These are phyloP conservation scores for Solanum bulbocastanum DNA, from an alignment of 257 asterid genomes.

Conservation along the genomic window DNA sequence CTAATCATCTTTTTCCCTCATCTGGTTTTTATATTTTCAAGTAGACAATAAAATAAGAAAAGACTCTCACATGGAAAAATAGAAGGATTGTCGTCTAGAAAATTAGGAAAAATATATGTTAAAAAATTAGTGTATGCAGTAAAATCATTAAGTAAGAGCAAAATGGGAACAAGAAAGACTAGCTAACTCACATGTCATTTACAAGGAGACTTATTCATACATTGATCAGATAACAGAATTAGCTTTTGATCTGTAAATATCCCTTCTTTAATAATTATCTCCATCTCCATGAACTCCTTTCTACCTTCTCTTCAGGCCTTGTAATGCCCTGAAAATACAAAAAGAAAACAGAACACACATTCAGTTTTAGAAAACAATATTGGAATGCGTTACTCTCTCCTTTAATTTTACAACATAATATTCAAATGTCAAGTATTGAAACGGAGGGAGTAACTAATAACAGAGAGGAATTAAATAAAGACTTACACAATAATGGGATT, in stretches of 20 bases:
- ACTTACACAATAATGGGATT: conserved; percentile 17
- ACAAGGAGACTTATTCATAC: not conserved
- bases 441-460: not conserved
- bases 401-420: no score
- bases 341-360: not conserved
- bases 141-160: not conserved
- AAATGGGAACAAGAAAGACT: not conserved
- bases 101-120: not conserved
- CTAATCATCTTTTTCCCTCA: not conserved
- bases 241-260: not conserved
- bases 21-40: not conserved
- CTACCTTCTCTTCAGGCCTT: conserved; percentile 5
- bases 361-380: no score
- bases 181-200: not conserved
- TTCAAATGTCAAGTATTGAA: not conserved
- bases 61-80: not conserved
- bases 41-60: not conserved
- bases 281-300: conserved; percentile 25
- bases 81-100: not conserved
- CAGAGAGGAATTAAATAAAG: not conserved
- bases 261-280: conserved; percentile 4
- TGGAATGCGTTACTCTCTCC: not conserved
- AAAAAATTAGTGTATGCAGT: not conserved
- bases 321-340: conserved; percentile 2
- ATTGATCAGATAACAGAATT: not conserved